A percentile compares a stretch with the other conserved stretches of the same genome.
Conservation (phyloP, 495 filamentous ascomycete species). For the Terfezia claveryi region DNA sequence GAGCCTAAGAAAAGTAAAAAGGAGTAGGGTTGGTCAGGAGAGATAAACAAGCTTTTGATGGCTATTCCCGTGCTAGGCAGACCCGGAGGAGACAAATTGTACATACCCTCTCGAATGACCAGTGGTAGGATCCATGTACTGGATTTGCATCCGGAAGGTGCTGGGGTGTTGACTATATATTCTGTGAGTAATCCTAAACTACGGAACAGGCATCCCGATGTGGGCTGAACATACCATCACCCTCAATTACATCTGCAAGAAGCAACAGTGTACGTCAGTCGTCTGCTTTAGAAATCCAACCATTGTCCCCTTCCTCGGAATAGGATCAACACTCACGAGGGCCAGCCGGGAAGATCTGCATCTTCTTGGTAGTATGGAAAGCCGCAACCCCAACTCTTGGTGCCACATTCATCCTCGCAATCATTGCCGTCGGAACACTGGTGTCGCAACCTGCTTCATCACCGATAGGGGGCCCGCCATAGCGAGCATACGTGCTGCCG, state of each 20-base stretch:
- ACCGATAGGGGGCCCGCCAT: neutral
- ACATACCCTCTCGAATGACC: conserved; percentile 73
- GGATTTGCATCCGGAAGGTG: conserved; percentile 43
- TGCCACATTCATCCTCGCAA: neutral
- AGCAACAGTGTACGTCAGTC: neutral
- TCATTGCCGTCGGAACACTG: neutral
- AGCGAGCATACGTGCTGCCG: neutral
- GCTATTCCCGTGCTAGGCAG: neutral
- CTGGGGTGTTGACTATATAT: conserved; percentile 62
- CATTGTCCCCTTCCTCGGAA: neutral
- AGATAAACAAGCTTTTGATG: no score
- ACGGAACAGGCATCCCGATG: no score
- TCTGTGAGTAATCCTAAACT: neutral
- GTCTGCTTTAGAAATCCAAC: no score
- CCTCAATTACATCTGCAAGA: conserved; percentile 45
- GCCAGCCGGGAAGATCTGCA: conserved; percentile 42
- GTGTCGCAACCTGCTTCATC: neutral
- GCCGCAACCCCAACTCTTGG: conserved; percentile 25
- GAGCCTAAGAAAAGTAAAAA: no score
- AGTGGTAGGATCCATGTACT: conserved; percentile 86
- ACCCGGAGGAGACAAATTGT: neutral
- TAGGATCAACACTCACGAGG: conserved; percentile 33
- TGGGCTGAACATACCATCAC: conserved; percentile 41
- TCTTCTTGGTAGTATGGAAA: conserved; percentile 50
- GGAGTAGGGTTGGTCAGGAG: no score